Percentiles rank a stretch among this genome's conserved stretches.
Conservation (phyloP, 2,329 filamentous ascomycete genomes). For the Thielaviopsis euricoi region DNA sequence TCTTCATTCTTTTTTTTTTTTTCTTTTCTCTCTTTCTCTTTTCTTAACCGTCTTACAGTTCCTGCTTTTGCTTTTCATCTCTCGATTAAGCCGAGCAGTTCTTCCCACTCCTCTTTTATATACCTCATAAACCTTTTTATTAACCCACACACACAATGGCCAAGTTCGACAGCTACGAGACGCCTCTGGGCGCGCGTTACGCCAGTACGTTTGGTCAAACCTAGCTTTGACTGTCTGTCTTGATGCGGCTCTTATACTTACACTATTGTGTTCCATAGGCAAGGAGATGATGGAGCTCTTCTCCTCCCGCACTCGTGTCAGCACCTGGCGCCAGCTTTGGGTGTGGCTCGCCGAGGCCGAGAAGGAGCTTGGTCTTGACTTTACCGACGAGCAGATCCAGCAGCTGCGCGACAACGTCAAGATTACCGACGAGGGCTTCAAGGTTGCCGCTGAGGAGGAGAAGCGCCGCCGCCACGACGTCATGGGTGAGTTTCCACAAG, state of each 20-base stretch:
- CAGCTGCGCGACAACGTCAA: constrained; percentile 59
- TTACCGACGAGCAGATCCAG: constrained; percentile 57
- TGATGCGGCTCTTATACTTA: neutral
- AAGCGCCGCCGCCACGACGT: constrained; percentile 43
- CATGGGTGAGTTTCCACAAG: constrained; percentile 6
- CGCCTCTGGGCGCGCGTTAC: constrained; percentile 56
- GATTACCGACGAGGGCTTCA: constrained; percentile 66
- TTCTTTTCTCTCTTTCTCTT: neutral
- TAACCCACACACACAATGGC: constrained; percentile 8
- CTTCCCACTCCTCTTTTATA: neutral
- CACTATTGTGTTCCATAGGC: constrained; percentile 1
- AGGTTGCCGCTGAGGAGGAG: constrained; percentile 60
- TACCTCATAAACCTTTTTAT: neutral
- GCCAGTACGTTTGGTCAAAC: constrained; percentile 29
- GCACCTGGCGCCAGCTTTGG: constrained; percentile 77
- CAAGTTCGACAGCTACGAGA: constrained; percentile 33
- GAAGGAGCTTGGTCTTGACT: constrained; percentile 60
- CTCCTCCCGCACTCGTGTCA: constrained; percentile 55
- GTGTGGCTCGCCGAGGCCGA: constrained; percentile 67
- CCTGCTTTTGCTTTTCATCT: neutral
- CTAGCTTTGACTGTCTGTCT: constrained; percentile 9
- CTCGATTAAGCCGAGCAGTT: neutral
- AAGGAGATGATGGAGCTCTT: constrained; percentile 66
- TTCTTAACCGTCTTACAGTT: neutral
- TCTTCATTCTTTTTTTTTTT: neutral